Evolutionary conservation across 1,284 basidiomycete genomes (phyloP).

Genomic region (Coriolopsis trogii): DNA sequence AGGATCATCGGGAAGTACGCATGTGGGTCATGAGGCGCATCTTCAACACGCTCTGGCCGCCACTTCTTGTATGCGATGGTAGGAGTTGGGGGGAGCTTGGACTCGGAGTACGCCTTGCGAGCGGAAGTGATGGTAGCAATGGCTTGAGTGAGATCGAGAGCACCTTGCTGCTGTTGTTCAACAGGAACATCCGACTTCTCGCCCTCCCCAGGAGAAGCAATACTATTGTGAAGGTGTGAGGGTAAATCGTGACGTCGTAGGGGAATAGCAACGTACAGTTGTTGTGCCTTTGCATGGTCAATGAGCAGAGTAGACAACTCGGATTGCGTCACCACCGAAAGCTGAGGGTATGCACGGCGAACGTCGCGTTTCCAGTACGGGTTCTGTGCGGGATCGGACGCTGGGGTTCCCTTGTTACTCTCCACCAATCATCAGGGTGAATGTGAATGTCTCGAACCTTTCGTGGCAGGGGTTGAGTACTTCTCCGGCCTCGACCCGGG

Average conservation of each 20-base stretch:
- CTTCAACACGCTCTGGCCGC: constrained; percentile 65
- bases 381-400: constrained; percentile 82
- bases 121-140: constrained; percentile 66
- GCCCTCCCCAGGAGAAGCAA: constrained; percentile 53
- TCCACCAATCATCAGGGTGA: constrained; percentile 1
- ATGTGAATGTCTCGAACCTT: constrained; percentile 54
- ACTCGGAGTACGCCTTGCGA: constrained; percentile 63
- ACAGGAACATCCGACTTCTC: constrained; percentile 52
- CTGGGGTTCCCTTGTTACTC: constrained; percentile 40
- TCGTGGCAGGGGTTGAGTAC: constrained; percentile 86
- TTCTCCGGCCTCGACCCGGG: constrained; percentile 87
- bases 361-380: constrained; percentile 96
- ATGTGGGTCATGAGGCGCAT: constrained; percentile 76
- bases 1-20: constrained; percentile 87
- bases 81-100: constrained; percentile 73
- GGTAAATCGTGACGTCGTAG: background rate
- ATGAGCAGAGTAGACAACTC: constrained; percentile 84
- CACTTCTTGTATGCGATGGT: constrained; percentile 70
- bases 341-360: constrained; percentile 87
- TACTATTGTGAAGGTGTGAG: constrained; percentile 38
- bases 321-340: constrained; percentile 81
- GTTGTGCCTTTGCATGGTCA: constrained; percentile 66
- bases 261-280: constrained; percentile 52
- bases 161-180: constrained; percentile 41
- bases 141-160: constrained; percentile 68